Evolutionary conservation across 1,284 basidiomycete genomes (phyloP).

Genomic region (Heterobasidion irregulare): DNA sequence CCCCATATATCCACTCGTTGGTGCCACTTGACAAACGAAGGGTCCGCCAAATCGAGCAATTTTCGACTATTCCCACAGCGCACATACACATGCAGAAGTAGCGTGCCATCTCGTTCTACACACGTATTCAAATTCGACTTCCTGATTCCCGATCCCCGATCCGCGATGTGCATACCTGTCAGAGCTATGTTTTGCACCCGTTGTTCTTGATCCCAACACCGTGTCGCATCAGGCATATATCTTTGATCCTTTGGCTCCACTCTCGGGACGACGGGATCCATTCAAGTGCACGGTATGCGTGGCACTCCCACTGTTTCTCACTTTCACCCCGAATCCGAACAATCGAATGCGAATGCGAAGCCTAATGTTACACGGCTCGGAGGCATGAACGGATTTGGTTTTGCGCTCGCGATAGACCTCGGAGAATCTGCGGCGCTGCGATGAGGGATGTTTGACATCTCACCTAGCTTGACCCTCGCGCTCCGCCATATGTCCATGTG

Average conservation of each 20-base stretch:
- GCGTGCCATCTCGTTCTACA: too few species aligned
- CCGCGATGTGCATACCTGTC: not conserved
- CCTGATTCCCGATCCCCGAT: not conserved
- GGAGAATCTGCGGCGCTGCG: conserved; percentile 2
- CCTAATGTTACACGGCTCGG: too few species aligned
- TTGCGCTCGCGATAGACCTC: not conserved
- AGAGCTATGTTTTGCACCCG: not conserved
- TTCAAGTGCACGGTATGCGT: not conserved
- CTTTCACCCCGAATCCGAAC: not conserved
- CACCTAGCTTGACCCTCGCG: too few species aligned
- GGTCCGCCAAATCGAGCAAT: too few species aligned
- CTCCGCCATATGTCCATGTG: too few species aligned
- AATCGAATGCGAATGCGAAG: too few species aligned
- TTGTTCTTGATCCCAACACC: not conserved
- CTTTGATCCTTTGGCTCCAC: too few species aligned
- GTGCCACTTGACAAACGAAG: too few species aligned
- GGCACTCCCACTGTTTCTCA: not conserved
- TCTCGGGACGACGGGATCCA: not conserved
- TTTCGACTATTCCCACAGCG: too few species aligned
- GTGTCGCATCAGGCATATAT: not conserved
- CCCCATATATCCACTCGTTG: too few species aligned
- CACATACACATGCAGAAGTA: too few species aligned
- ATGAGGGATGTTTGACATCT: not conserved
- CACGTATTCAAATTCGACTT: not conserved
- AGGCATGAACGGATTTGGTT: not conserved